Evolutionary conservation across 2,329 filamentous ascomycete species (phyloP).

Genomic region (Lachnellula hyalina): DNA sequence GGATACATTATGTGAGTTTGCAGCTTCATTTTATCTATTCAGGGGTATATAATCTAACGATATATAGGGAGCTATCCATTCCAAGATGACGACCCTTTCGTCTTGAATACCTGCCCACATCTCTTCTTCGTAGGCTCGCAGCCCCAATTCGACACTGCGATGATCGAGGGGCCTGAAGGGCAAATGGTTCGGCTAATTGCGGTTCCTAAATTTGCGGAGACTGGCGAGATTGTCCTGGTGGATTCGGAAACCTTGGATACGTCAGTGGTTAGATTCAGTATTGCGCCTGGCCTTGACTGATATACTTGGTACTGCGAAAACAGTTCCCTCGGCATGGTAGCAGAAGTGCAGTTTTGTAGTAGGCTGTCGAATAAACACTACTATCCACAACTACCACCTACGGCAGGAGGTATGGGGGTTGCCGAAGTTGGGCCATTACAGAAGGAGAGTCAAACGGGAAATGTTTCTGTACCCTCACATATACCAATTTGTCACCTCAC

Average conservation of each 20-base stretch:
- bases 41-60: constrained; percentile 3
- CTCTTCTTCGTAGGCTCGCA: constrained; percentile 88
- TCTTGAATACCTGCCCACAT: constrained; percentile 80
- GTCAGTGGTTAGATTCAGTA: constrained; percentile 24
- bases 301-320: too few species aligned
- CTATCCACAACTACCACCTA: too few species aligned
- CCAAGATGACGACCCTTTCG: constrained; percentile 87
- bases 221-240: constrained; percentile 73
- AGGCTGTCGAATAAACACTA: too few species aligned
- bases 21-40: not conserved
- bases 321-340: too few species aligned
- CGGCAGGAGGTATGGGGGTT: too few species aligned
- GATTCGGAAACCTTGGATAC: constrained; percentile 77
- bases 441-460: too few species aligned
- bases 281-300: constrained; percentile 4
- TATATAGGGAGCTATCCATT: constrained; percentile 85
- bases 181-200: constrained; percentile 74
- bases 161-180: constrained; percentile 61
- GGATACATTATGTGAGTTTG: constrained; percentile 78
- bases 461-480: too few species aligned
- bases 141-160: constrained; percentile 66
- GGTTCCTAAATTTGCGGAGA: constrained; percentile 75
- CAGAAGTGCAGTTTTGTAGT: too few species aligned
- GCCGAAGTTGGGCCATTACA: too few species aligned
- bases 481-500: too few species aligned